A percentile compares a stretch with the other conserved stretches of the same genome.
Conservation (phyloP, 2,329 filamentous ascomycete species). For the Lachnellula subtilissima region DNA sequence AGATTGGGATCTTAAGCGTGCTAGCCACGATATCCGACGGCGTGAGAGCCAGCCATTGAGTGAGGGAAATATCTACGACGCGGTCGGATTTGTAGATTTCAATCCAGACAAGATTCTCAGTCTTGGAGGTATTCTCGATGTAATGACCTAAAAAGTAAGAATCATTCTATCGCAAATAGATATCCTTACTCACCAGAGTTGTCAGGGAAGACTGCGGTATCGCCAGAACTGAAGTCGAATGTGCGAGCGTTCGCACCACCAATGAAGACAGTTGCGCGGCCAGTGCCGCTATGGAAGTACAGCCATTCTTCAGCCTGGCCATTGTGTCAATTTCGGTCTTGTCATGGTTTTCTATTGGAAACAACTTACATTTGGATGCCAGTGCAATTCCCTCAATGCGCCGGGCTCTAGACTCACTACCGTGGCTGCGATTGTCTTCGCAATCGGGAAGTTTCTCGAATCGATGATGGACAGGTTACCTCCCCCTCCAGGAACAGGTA, state of each 20-base stretch:
- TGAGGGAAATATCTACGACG: slow-evolving; percentile 61
- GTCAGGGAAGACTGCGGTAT: slow-evolving; percentile 64
- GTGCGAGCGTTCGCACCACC: slow-evolving; percentile 57
- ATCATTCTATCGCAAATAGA: neutral
- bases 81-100: slow-evolving; percentile 66
- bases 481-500: slow-evolving; percentile 51
- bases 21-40: slow-evolving; percentile 58
- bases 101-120: slow-evolving; percentile 61
- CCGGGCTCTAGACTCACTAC: slow-evolving; percentile 60
- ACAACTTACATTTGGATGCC: slow-evolving; percentile 59
- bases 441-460: slow-evolving; percentile 61
- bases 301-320: slow-evolving; percentile 62
- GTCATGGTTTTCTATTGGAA: neutral
- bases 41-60: slow-evolving; percentile 66
- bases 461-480: slow-evolving; percentile 62
- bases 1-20: slow-evolving; percentile 52
- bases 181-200: slow-evolving; percentile 44
- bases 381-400: slow-evolving; percentile 61
- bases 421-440: slow-evolving; percentile 60
- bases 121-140: slow-evolving; percentile 62
- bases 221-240: slow-evolving; percentile 63
- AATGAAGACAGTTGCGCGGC: slow-evolving; percentile 60
- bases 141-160: slow-evolving; percentile 49
- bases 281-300: slow-evolving; percentile 62
- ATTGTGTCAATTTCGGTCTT: neutral